A percentile compares a stretch with the other conserved stretches of the same genome.
These are phyloP conservation scores for Boeremia exigua DNA, from an alignment of 2,329 filamentous ascomycete species.

Conservation along the genomic window DNA sequence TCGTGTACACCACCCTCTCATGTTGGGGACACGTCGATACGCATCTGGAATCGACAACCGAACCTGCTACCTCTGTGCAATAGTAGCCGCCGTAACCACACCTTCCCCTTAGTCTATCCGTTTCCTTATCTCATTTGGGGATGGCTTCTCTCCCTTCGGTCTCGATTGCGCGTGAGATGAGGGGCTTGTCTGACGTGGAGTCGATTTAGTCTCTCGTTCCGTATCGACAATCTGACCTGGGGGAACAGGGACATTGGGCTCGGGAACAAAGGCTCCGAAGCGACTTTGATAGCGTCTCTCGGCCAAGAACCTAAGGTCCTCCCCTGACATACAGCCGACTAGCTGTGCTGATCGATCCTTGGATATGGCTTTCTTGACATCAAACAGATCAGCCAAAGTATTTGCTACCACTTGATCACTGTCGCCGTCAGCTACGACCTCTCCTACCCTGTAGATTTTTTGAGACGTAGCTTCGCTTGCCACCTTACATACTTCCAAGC, in stretches of 20 bases:
- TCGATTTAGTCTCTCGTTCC: not conserved
- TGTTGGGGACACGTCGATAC: too few species aligned
- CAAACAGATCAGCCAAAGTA: conserved; percentile 17
- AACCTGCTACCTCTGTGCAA: too few species aligned
- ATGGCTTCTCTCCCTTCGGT: not conserved
- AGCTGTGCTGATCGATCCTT: conserved; percentile 11
- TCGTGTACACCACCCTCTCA: too few species aligned
- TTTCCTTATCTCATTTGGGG: conserved; percentile 8
- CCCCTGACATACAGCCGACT: conserved; percentile 1
- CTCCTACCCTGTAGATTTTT: conserved; percentile 1
- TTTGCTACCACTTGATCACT: conserved; percentile 15
- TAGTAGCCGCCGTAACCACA: too few species aligned
- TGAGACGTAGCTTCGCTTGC: conserved; percentile 1
- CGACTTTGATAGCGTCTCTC: conserved; percentile 12
- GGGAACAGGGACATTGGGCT: not conserved
- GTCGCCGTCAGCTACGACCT: conserved; percentile 12
- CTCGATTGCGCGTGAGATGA: not conserved
- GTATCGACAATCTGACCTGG: not conserved
- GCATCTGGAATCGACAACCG: too few species aligned
- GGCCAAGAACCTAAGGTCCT: conserved; percentile 3
- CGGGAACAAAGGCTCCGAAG: conserved; percentile 9
- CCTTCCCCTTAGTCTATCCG: not conserved
- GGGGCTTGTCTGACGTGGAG: not conserved
- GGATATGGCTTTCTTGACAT: conserved; percentile 18
- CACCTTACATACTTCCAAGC: not conserved